These are phyloP conservation scores for Geosmithia putterillii DNA, from an alignment of 2,329 filamentous ascomycete species.

Conservation along the genomic window DNA sequence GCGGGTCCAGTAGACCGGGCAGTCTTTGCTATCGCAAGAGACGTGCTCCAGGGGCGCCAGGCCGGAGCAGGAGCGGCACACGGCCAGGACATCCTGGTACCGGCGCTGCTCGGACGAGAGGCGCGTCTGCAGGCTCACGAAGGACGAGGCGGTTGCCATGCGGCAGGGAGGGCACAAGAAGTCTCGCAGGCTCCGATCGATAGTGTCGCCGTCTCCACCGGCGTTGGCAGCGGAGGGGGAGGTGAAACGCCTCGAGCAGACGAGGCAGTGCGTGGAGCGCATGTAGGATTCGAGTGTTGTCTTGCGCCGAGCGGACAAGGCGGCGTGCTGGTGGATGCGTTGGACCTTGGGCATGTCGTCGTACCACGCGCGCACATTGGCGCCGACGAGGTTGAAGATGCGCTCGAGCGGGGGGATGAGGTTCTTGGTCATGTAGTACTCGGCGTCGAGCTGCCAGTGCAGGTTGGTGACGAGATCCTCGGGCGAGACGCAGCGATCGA, in stretches of 20 bases:
- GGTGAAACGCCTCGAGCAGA: conserved; percentile 38
- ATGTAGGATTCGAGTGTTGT: conserved; percentile 93
- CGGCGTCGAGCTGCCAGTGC: conserved; percentile 72
- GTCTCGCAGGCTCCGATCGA: neutral
- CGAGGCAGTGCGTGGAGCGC: conserved; percentile 64
- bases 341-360: conserved; percentile 93
- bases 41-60: conserved; percentile 64
- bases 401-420: conserved; percentile 88
- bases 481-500: conserved; percentile 82
- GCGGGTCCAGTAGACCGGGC: conserved; percentile 79
- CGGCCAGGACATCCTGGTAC: conserved; percentile 48
- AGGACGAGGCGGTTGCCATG: conserved; percentile 31
- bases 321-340: conserved; percentile 37
- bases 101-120: conserved; percentile 52
- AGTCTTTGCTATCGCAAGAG: conserved; percentile 83
- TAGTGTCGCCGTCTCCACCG: neutral
- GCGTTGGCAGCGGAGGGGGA: conserved; percentile 7
- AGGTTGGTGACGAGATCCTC: conserved; percentile 69
- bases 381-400: conserved; percentile 92
- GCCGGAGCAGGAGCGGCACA: conserved; percentile 74
- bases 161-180: conserved; percentile 47
- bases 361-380: conserved; percentile 83
- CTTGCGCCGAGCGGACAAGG: conserved; percentile 24
- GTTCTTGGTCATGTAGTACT: conserved; percentile 97
- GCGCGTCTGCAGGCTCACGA: conserved; percentile 51